phyloP scores from a whole-genome alignment of 805 yeast species.

The Yarrowia sp. region DNA sequence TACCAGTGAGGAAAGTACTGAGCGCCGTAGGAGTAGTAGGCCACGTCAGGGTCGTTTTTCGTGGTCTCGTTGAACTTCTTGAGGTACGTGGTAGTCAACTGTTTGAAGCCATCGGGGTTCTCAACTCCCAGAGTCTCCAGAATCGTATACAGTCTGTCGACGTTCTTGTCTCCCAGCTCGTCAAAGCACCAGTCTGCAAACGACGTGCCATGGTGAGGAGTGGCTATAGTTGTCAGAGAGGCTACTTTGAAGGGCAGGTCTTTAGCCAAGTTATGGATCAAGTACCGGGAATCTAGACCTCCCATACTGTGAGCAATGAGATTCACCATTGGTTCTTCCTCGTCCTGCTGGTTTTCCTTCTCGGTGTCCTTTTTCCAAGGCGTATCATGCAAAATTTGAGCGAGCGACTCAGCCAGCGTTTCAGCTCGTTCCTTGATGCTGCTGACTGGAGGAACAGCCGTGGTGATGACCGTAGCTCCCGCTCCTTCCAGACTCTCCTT shows the following conservation, averaged over 20 bases:
- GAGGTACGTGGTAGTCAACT: conserved; percentile 63
- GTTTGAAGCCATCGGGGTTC: conserved; percentile 57
- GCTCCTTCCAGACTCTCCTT: conserved; percentile 62
- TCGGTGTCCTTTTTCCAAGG: conserved; percentile 33
- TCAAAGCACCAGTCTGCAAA: conserved; percentile 66
- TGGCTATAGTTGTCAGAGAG: conserved; percentile 81
- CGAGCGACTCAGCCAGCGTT: conserved; percentile 51
- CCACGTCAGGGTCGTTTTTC: conserved; percentile 64
- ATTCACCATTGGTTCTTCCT: conserved; percentile 58
- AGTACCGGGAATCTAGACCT: conserved; percentile 81
- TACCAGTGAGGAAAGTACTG: conserved; percentile 66
- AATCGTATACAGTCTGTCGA: conserved; percentile 38
- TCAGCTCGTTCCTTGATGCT: conserved; percentile 72
- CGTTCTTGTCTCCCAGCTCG: conserved; percentile 27
- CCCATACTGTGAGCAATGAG: conserved; percentile 94
- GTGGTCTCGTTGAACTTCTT: conserved; percentile 61
- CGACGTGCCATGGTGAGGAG: conserved; percentile 89
- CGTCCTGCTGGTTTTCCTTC: conserved; percentile 12
- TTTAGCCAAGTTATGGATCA: conserved; percentile 63
- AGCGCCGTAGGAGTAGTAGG: conserved; percentile 87
- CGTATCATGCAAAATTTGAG: conserved; percentile 25
- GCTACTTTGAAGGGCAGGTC: conserved; percentile 61
- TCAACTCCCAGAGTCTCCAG: conserved; percentile 45
- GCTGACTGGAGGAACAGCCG: conserved; percentile 84
- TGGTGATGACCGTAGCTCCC: conserved; percentile 74